Evolutionary conservation across 495 filamentous ascomycete genomes (phyloP).

Genomic region (Trichoderma asperelloides): DNA sequence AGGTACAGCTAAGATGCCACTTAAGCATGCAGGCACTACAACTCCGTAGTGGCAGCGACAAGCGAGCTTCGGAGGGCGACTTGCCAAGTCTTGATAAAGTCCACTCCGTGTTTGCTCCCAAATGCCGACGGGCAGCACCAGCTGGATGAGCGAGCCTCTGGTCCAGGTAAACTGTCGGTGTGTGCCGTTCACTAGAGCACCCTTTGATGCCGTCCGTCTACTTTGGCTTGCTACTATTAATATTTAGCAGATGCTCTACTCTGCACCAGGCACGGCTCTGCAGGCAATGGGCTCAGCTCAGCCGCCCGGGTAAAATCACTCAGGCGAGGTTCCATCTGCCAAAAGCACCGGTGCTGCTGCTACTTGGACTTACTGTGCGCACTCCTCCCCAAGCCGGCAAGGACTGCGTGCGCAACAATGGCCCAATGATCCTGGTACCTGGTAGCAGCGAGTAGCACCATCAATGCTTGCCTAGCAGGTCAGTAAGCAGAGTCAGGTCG

Average conservation of each 20-base stretch:
- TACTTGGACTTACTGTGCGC: constrained; percentile 1
- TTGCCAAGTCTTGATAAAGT: too few relatives aligned
- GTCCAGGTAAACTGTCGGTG: neutral
- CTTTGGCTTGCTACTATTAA: too few relatives aligned
- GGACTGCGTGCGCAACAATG: neutral
- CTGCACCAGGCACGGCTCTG: too few relatives aligned
- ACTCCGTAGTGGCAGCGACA: too few relatives aligned
- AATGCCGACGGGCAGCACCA: too few relatives aligned
- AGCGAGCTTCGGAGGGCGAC: too few relatives aligned
- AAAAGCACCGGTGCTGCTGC: neutral
- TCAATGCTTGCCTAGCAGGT: neutral
- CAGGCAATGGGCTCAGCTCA: neutral
- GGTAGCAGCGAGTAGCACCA: neutral
- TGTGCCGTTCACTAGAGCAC: neutral
- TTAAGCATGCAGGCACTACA: too few relatives aligned
- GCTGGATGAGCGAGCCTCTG: too few relatives aligned
- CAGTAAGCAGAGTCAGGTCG: neutral
- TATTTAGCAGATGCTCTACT: too few relatives aligned
- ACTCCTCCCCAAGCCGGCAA: constrained; percentile 6
- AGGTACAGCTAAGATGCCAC: too few relatives aligned
- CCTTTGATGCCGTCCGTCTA: too few relatives aligned
- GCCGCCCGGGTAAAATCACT: constrained; percentile 7
- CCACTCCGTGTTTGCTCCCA: too few relatives aligned
- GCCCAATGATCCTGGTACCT: neutral
- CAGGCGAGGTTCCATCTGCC: constrained; percentile 1